Percentiles rank a stretch among this genome's conserved stretches.
These are phyloP conservation scores for Trichoderma koningiopsis DNA, from an alignment of 2,329 filamentous ascomycete genomes.

Conservation along the genomic window DNA sequence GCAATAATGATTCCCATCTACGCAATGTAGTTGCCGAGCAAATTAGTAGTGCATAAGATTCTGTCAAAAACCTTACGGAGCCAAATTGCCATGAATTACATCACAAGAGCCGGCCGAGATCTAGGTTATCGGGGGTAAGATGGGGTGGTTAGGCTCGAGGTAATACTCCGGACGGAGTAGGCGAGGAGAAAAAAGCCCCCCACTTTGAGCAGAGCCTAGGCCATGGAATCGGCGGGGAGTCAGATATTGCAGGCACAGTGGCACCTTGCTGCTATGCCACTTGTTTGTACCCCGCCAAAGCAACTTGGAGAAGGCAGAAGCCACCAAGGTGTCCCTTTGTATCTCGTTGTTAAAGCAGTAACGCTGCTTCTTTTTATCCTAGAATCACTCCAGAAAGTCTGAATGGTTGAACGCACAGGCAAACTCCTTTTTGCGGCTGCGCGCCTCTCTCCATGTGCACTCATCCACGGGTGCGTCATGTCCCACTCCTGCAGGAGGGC, in stretches of 20 bases:
- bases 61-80: background rate
- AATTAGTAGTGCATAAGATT: background rate
- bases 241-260: constrained; percentile 1
- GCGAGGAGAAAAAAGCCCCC: background rate
- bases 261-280: background rate
- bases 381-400: background rate
- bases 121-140: background rate
- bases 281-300: background rate
- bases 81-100: background rate
- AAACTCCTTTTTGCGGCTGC: background rate
- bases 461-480: background rate
- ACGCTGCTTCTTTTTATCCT: background rate
- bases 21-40: background rate
- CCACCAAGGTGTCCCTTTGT: background rate
- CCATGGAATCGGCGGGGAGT: constrained; percentile 13
- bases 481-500: constrained; percentile 11
- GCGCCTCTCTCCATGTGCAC: background rate
- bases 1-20: background rate
- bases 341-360: background rate
- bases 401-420: background rate
- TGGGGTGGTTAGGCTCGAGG: background rate
- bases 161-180: background rate
- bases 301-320: background rate
- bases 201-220: background rate
- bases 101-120: background rate